Percentiles rank a stretch among this genome's conserved stretches.
Evolutionary conservation across 192 early-diverging fungal species (phyloP).

Genomic region (Coemansia sp.): DNA sequence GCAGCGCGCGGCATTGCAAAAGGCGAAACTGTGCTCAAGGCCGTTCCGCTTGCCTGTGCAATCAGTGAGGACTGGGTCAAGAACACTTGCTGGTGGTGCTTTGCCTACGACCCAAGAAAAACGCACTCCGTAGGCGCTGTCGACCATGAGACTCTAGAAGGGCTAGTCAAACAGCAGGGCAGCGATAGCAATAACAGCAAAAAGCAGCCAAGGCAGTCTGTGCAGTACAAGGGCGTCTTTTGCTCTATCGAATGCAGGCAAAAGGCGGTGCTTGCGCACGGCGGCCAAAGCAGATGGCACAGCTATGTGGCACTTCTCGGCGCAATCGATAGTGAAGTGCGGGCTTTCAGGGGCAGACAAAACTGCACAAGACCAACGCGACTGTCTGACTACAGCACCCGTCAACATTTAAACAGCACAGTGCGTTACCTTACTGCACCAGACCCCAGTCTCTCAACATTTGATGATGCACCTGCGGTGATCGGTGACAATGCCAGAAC

Average conservation of each 20-base stretch:
- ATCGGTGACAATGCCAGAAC: neutral
- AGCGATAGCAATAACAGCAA: too few species aligned
- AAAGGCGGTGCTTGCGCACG: constrained; percentile 24
- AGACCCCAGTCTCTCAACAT: constrained; percentile 11
- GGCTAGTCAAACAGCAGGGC: neutral
- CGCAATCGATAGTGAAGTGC: constrained; percentile 24
- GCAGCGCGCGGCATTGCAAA: constrained; percentile 31
- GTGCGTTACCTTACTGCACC: neutral
- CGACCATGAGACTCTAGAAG: neutral
- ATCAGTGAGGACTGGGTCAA: constrained; percentile 44
- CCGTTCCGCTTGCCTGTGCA: constrained; percentile 39
- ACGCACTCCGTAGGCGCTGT: constrained; percentile 29
- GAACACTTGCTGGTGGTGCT: constrained; percentile 53
- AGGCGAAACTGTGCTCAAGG: constrained; percentile 37
- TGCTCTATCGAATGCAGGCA: constrained; percentile 37
- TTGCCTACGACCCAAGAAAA: constrained; percentile 24
- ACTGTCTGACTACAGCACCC: neutral
- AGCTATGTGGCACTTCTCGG: constrained; percentile 25
- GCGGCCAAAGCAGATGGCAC: constrained; percentile 26
- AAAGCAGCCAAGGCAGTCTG: neutral
- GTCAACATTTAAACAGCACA: neutral
- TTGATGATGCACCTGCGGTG: neutral
- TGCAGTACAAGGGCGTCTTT: constrained; percentile 38
- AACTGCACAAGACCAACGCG: neutral
- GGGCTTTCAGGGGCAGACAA: neutral